Percentiles rank a stretch among this genome's conserved stretches.
phyloP scores from a whole-genome alignment of 805 yeast species.

The Hanseniaspora hatyaiensis region DNA sequence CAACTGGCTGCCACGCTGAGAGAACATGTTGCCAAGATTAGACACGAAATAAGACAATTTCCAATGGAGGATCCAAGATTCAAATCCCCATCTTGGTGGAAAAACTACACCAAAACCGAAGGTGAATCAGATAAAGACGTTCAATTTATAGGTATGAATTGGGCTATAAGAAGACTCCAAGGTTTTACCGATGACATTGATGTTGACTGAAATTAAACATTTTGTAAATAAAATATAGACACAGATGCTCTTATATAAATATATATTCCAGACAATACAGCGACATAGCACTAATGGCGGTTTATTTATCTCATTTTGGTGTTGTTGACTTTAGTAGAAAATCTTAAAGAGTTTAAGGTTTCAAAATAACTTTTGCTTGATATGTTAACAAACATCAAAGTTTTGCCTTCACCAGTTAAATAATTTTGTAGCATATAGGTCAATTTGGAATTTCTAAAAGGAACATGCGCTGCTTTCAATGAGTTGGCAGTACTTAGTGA shows the following conservation, averaged over 20 bases:
- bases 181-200: conserved; percentile 28
- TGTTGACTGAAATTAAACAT: conserved; percentile 14
- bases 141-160: conserved; percentile 62
- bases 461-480: conserved; percentile 46
- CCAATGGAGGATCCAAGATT: conserved; percentile 59
- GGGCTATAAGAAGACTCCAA: conserved; percentile 70
- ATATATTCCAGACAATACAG: background rate
- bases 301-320: conserved; percentile 32
- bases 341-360: conserved; percentile 71
- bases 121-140: conserved; percentile 60
- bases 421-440: conserved; percentile 79
- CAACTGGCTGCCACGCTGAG: conserved; percentile 60
- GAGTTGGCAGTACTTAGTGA: conserved; percentile 59
- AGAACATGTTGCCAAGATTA: conserved; percentile 42
- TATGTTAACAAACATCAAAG: conserved; percentile 84
- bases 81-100: conserved; percentile 65
- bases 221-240: background rate
- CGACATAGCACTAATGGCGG: background rate
- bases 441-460: conserved; percentile 87
- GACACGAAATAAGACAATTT: conserved; percentile 34
- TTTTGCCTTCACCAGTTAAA: conserved; percentile 73
- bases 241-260: background rate
- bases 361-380: conserved; percentile 51
- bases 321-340: conserved; percentile 71
- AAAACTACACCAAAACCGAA: conserved; percentile 46